These are phyloP conservation scores for Plantago major DNA, from an alignment of 257 asterid genomes.

Conservation along the genomic window DNA sequence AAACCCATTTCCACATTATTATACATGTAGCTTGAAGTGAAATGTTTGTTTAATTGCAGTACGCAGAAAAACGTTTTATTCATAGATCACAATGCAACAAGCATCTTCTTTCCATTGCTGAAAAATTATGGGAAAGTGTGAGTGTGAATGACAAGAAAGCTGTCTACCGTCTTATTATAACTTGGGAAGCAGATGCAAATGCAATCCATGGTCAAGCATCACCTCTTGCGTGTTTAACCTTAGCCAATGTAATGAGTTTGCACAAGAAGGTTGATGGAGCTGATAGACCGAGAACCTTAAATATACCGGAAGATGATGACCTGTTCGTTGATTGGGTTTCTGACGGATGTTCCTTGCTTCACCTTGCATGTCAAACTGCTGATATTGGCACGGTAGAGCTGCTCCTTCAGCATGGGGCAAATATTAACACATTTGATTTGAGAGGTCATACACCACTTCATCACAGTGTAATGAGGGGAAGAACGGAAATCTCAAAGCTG, in stretches of 20 bases:
- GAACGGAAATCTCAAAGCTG: conserved; percentile 55
- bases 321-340: conserved; percentile 37
- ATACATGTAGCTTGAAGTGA: background rate
- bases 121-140: conserved; percentile 79
- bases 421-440: conserved; percentile 49
- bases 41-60: conserved; percentile 36
- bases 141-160: conserved; percentile 65
- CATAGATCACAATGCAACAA: conserved; percentile 37
- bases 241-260: conserved; percentile 35
- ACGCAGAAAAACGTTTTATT: conserved; percentile 67
- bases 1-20: background rate
- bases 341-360: conserved; percentile 81
- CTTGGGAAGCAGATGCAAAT: conserved; percentile 61
- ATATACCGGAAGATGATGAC: no score
- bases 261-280: conserved; percentile 31
- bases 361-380: conserved; percentile 86
- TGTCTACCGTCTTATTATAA: conserved; percentile 69
- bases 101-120: conserved; percentile 55
- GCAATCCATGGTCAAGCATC: conserved; percentile 56
- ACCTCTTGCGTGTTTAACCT: conserved; percentile 30
- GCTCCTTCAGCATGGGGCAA: conserved; percentile 84
- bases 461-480: conserved; percentile 65
- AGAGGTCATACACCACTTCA: conserved; percentile 82
- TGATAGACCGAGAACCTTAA: conserved; percentile 32
- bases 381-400: conserved; percentile 89